Evolutionary conservation across 768 basidiomycete genomes (phyloP).

Genomic region (Favolaschia claudopus): DNA sequence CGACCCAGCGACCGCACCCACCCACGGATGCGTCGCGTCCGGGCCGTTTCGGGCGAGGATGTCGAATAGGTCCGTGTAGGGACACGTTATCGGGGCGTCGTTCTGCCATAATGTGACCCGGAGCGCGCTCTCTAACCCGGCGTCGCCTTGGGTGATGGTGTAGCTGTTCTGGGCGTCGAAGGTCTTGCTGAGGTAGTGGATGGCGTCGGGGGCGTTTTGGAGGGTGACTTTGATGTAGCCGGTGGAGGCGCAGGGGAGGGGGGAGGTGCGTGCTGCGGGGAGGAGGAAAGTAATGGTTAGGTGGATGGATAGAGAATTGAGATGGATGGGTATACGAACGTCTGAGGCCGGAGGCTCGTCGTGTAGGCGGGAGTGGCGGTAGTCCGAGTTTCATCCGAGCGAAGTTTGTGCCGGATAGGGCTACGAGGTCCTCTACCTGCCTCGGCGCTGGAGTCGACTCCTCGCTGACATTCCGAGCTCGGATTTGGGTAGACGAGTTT

Average conservation of each 20-base stretch:
- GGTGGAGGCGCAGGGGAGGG: background rate
- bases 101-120: background rate
- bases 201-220: background rate
- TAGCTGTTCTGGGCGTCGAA: slow-evolving; percentile 10
- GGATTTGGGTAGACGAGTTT: too few relatives aligned
- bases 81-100: slow-evolving; percentile 3
- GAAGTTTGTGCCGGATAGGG: background rate
- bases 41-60: background rate
- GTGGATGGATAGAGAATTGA: background rate
- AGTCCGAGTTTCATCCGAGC: slow-evolving; percentile 12
- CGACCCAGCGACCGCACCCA: slow-evolving; percentile 15
- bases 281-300: background rate
- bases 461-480: background rate
- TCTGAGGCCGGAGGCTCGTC: background rate
- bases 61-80: background rate
- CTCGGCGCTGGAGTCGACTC: background rate
- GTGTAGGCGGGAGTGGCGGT: slow-evolving; percentile 8
- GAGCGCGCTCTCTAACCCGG: background rate
- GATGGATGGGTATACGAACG: background rate
- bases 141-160: too few relatives aligned
- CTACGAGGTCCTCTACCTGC: background rate
- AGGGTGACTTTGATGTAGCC: background rate
- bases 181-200: slow-evolving; percentile 3
- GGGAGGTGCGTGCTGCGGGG: background rate
- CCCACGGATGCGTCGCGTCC: background rate